A percentile compares a stretch with the other conserved stretches of the same genome.
Evolutionary conservation across 129 eudicot genomes (phyloP).

Genomic region (Arctium lappa): DNA sequence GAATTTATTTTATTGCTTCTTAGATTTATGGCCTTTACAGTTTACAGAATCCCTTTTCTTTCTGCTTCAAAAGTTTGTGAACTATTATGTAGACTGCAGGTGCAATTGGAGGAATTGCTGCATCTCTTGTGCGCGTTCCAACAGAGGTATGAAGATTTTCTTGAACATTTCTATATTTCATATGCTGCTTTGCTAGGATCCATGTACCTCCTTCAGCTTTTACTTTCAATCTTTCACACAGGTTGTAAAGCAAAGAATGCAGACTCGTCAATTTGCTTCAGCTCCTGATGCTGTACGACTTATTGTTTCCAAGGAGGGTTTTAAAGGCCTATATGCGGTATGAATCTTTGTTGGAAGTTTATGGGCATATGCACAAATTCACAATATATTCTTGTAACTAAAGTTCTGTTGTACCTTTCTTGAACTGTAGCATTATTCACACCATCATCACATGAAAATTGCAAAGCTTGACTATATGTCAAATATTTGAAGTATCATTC

Average conservation of each 20-base stretch:
- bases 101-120: conserved; percentile 91
- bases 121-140: conserved; percentile 95
- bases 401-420: neutral
- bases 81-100: conserved; percentile 76
- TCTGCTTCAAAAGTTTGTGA: conserved; percentile 12
- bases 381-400: neutral
- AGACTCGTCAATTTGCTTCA: conserved; percentile 86
- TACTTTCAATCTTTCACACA: conserved; percentile 26
- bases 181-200: neutral
- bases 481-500: neutral
- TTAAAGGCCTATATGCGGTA: conserved; percentile 95
- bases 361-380: neutral
- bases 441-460: neutral
- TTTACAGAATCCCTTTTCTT: neutral
- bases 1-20: neutral
- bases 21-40: neutral
- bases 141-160: conserved; percentile 60
- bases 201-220: neutral
- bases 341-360: conserved; percentile 16
- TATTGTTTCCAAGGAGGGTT: conserved; percentile 78
- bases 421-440: neutral
- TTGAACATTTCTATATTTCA: neutral
- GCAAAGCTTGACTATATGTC: neutral
- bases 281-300: conserved; percentile 85
- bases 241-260: conserved; percentile 98